Conservation (phyloP, 2,329 filamentous ascomycete genomes). For the Calonectria hawksworthii region DNA sequence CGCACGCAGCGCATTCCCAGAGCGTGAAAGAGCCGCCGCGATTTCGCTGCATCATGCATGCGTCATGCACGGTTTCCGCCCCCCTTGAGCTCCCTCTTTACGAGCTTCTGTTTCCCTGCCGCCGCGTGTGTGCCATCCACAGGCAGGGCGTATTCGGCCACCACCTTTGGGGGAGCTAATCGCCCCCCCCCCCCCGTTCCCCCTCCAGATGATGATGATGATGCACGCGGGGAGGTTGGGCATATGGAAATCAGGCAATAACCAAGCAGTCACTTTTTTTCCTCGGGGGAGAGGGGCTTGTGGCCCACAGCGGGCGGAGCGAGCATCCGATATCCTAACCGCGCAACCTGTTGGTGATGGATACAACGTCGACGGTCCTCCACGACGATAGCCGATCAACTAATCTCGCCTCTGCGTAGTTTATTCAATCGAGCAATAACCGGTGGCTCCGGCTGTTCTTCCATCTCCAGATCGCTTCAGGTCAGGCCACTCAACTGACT, state of each 20-base stretch:
- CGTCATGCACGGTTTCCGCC: slow-evolving; percentile 7
- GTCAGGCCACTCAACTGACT: slow-evolving; percentile 21
- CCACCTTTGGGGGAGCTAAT: slow-evolving; percentile 2
- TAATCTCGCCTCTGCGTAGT: slow-evolving; percentile 11
- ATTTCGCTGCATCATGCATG: slow-evolving; percentile 20
- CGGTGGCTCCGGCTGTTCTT: slow-evolving; percentile 4
- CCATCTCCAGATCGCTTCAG: slow-evolving; percentile 15
- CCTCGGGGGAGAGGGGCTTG: not conserved
- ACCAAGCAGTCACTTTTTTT: not conserved
- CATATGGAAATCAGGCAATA: slow-evolving; percentile 6
- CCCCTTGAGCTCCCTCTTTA: not conserved
- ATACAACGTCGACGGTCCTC: slow-evolving; percentile 18
- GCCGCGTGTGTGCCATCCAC: slow-evolving; percentile 6
- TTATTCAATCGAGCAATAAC: not conserved
- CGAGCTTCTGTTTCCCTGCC: slow-evolving; percentile 1
- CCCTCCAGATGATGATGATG: not conserved
- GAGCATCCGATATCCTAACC: not conserved
- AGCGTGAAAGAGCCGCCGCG: not conserved
- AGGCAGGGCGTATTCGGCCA: slow-evolving; percentile 1
- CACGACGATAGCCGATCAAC: not conserved
- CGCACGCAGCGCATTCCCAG: not conserved
- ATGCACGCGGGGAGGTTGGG: not conserved
- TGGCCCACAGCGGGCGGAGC: not conserved
- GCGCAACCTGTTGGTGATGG: not conserved
- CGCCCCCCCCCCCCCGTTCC: not conserved